A percentile compares a stretch with the other conserved stretches of the same genome.
These are phyloP conservation scores for Ambrosia hybrid DNA, from an alignment of 140 eudicot species.

Conservation along the genomic window DNA sequence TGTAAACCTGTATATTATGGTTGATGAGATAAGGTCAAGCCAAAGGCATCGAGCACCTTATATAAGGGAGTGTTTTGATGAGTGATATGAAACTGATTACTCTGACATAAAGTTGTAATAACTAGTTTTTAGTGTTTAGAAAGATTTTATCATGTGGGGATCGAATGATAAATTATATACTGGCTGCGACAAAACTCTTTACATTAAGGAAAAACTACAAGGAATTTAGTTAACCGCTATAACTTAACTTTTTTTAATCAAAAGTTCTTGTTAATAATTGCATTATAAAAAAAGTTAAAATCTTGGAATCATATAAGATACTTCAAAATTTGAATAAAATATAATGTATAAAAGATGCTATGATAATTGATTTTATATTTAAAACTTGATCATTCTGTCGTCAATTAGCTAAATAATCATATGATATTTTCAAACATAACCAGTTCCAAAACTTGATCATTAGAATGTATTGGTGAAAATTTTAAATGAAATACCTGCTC, in stretches of 20 bases:
- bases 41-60: neutral
- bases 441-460: neutral
- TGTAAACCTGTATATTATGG: slow-evolving; percentile 50
- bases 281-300: no score
- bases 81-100: neutral
- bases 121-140: neutral
- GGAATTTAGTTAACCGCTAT: no score
- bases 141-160: no score
- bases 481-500: slow-evolving; percentile 50
- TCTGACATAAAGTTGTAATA: neutral
- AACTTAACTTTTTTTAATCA: no score
- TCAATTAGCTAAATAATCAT: neutral
- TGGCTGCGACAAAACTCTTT: no score
- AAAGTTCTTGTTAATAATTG: no score
- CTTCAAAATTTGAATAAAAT: no score
- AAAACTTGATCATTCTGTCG: neutral
- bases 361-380: no score
- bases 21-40: neutral
- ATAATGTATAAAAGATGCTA: no score
- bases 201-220: no score
- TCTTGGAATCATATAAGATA: no score
- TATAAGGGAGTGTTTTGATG: neutral
- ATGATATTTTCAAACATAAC: neutral
- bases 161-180: no score
- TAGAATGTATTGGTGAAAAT: neutral